phyloP scores from a whole-genome alignment of 768 basidiomycete genomes.

The Russula griseocarnosa region DNA sequence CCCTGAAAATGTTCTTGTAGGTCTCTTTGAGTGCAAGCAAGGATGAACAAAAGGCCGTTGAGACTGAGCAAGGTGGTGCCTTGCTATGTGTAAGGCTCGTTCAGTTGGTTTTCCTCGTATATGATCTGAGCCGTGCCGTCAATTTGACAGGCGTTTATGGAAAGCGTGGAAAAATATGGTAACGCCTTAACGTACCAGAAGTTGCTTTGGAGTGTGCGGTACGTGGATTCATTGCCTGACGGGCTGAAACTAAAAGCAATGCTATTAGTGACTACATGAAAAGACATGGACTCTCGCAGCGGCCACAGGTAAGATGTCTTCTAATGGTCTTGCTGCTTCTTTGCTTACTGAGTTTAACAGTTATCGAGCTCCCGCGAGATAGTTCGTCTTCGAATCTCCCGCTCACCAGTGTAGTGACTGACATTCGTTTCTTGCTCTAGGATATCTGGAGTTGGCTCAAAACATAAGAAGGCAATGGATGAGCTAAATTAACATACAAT shows the following conservation, averaged over 20 bases:
- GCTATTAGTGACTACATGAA: neutral
- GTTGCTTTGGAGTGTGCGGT: neutral
- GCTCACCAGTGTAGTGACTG: neutral
- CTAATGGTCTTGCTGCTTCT: neutral
- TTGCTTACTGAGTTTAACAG: neutral
- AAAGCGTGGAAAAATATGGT: neutral
- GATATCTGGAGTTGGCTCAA: neutral
- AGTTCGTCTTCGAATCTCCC: neutral
- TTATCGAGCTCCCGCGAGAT: conserved; percentile 1
- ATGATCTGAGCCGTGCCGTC: neutral
- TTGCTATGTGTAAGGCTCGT: neutral
- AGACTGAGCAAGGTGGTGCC: neutral
- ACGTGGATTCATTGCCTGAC: neutral
- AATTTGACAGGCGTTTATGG: conserved; percentile 7
- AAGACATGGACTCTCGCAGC: neutral
- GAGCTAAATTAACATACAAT: neutral
- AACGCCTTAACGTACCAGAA: neutral
- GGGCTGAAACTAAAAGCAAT: neutral
- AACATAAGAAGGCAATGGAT: neutral
- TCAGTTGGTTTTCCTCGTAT: too few species aligned
- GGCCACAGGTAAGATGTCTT: neutral
- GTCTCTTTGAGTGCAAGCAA: conserved; percentile 5
- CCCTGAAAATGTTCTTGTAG: neutral
- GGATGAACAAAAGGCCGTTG: neutral
- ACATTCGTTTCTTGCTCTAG: neutral